Conservation (phyloP, 2,329 filamentous ascomycete genomes). For the Verticillium dahliae region DNA sequence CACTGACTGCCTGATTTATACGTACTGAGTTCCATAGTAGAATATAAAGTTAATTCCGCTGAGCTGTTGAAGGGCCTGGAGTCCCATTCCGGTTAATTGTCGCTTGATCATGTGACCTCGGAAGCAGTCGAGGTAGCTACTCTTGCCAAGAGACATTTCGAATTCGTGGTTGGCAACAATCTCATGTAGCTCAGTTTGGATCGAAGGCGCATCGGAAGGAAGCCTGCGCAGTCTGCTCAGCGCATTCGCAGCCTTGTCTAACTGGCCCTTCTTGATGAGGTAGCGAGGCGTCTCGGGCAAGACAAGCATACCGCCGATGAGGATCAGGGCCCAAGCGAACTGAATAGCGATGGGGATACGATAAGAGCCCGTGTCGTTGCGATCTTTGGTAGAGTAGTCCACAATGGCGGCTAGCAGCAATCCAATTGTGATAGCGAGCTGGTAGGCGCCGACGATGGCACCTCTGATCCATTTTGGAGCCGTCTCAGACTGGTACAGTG, state of each 20-base stretch:
- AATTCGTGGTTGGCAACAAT: constrained; percentile 58
- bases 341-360: constrained; percentile 58
- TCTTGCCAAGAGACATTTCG: constrained; percentile 46
- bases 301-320: constrained; percentile 57
- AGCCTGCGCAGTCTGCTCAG: constrained; percentile 58
- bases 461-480: constrained; percentile 69
- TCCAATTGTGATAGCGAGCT: constrained; percentile 64
- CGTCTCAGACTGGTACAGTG: constrained; percentile 66
- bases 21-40: constrained; percentile 26
- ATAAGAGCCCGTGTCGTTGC: constrained; percentile 50
- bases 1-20: too few relatives aligned
- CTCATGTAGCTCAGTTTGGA: constrained; percentile 57
- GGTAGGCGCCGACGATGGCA: constrained; percentile 63
- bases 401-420: constrained; percentile 60
- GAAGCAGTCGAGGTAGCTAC: constrained; percentile 51
- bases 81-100: constrained; percentile 57
- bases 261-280: constrained; percentile 53
- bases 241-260: constrained; percentile 47
- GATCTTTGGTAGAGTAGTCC: constrained; percentile 53
- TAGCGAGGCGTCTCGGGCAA: constrained; percentile 70
- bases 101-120: constrained; percentile 45
- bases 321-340: constrained; percentile 63
- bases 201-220: constrained; percentile 44
- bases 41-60: constrained; percentile 30
- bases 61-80: constrained; percentile 61